Evolutionary conservation across 108 stramenopile species (phyloP).

Genomic region (Nannochloropsis gaditana): DNA sequence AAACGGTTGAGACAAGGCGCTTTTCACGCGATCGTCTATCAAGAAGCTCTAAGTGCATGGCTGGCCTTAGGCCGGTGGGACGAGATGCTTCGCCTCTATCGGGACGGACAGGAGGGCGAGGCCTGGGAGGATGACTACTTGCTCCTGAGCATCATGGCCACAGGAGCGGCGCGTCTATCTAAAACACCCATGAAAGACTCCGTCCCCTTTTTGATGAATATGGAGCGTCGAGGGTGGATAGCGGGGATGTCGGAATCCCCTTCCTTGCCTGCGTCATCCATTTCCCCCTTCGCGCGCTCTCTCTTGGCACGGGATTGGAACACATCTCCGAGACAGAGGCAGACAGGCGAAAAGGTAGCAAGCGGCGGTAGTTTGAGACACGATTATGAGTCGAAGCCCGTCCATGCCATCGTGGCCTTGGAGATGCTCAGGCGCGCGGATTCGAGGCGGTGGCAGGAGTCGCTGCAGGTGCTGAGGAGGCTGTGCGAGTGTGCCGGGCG

Average conservation of each 20-base stretch:
- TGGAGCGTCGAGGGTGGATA: neutral
- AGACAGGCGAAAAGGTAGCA: neutral
- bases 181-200: neutral
- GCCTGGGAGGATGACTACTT: neutral
- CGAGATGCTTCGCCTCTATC: constrained; percentile 8
- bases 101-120: neutral
- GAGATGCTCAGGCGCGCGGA: neutral
- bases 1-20: neutral
- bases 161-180: neutral
- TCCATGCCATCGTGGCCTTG: neutral
- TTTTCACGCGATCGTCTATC: neutral
- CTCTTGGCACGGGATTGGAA: too few species aligned
- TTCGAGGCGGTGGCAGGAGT: neutral
- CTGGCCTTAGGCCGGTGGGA: constrained; percentile 9
- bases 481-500: neutral
- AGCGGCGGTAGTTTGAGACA: neutral
- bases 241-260: neutral
- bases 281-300: neutral
- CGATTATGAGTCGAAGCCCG: neutral
- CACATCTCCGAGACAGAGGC: too few species aligned
- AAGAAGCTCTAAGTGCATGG: neutral
- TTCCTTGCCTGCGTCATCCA: neutral
- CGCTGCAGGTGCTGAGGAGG: neutral
- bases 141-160: neutral
- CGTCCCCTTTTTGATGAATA: neutral